Conservation (phyloP, 2,329 filamentous ascomycete species). For the Colletotrichum navitas region DNA sequence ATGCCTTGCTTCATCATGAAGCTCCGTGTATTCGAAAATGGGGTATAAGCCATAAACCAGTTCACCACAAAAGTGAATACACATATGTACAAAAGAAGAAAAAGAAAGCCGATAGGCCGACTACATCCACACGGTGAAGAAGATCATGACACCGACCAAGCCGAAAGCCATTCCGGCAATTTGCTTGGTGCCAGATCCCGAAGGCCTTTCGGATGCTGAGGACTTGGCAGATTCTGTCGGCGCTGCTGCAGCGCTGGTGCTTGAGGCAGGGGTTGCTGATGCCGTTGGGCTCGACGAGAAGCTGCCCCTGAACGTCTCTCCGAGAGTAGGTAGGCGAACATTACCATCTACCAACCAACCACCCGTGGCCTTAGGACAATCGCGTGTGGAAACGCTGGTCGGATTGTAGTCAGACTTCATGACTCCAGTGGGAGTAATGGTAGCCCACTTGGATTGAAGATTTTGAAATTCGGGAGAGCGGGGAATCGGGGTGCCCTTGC, state of each 20-base stretch:
- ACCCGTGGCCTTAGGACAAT: conserved; percentile 77
- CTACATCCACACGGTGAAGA: conserved; percentile 65
- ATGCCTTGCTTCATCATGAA: conserved; percentile 27
- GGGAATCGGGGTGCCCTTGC: conserved; percentile 80
- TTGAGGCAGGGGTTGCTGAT: conserved; percentile 30
- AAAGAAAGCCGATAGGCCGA: neutral
- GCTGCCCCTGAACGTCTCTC: conserved; percentile 59
- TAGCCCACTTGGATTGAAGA: conserved; percentile 81
- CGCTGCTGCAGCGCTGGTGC: conserved; percentile 43
- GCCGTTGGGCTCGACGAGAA: conserved; percentile 42
- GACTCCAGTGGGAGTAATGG: conserved; percentile 76
- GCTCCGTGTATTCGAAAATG: conserved; percentile 15
- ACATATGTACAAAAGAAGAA: conserved; percentile 36
- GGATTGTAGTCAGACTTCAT: conserved; percentile 74
- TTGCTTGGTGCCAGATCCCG: conserved; percentile 60
- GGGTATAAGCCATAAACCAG: conserved; percentile 36
- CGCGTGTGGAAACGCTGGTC: conserved; percentile 69
- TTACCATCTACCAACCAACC: conserved; percentile 81
- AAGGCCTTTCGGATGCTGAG: conserved; percentile 45
- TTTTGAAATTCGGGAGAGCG: conserved; percentile 83
- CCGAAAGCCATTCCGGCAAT: conserved; percentile 64
- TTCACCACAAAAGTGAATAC: conserved; percentile 26
- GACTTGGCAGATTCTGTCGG: conserved; percentile 51
- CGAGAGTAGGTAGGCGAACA: conserved; percentile 77
- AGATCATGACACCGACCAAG: conserved; percentile 63